Percentiles rank a stretch among this genome's conserved stretches.
Conservation (phyloP, 371 early-diverging fungal species). For the Synchytrium microbalum region DNA sequence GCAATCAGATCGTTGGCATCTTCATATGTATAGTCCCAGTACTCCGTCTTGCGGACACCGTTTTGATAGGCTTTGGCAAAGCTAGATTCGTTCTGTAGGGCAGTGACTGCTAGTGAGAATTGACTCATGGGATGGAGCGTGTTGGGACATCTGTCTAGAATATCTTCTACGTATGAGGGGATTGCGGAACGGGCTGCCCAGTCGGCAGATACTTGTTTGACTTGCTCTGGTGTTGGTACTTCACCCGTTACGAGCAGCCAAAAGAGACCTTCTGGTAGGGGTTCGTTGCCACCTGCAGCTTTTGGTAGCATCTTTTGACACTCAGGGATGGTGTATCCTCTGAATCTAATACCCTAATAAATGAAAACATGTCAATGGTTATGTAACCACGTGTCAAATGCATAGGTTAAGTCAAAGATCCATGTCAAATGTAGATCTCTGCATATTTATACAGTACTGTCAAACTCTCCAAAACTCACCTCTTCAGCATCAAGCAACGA, state of each 20-base stretch:
- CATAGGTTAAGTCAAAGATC: neutral
- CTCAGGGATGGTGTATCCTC: conserved; percentile 92
- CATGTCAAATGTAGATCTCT: neutral
- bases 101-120: conserved; percentile 91
- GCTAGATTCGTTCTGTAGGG: conserved; percentile 88
- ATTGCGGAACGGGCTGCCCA: conserved; percentile 90
- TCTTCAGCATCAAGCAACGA: conserved; percentile 96
- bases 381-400: neutral
- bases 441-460: neutral
- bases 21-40: conserved; percentile 96
- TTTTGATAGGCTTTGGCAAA: conserved; percentile 94
- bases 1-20: conserved; percentile 97
- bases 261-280: conserved; percentile 95
- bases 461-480: no score
- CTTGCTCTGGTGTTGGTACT: conserved; percentile 91
- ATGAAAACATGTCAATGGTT: neutral
- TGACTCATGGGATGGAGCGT: conserved; percentile 98
- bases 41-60: conserved; percentile 90
- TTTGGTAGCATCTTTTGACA: conserved; percentile 86
- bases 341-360: conserved; percentile 89
- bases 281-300: conserved; percentile 82
- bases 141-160: conserved; percentile 94
- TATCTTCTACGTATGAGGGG: conserved; percentile 88
- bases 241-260: conserved; percentile 97
- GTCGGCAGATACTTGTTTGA: conserved; percentile 82